Evolutionary conservation across 202 grass and related monocot genomes (phyloP).

Genomic region (Carex arenaria): DNA sequence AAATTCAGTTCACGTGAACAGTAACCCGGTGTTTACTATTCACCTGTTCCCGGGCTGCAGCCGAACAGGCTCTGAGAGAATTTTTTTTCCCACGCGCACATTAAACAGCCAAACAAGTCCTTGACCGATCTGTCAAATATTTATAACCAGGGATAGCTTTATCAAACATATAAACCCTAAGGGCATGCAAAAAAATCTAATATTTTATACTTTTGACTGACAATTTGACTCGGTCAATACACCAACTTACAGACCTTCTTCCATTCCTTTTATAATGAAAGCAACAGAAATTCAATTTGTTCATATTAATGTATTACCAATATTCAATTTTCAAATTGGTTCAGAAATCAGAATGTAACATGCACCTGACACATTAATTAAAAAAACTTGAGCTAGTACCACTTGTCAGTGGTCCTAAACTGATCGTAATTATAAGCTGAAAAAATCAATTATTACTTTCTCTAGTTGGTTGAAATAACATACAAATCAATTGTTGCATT

Average conservation of each 20-base stretch:
- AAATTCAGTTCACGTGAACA: too few relatives aligned
- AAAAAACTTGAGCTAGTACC: neutral
- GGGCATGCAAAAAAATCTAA: too few relatives aligned
- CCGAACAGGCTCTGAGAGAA: too few relatives aligned
- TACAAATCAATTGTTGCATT: neutral
- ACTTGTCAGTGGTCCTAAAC: slow-evolving; percentile 17
- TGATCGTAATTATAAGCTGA: neutral
- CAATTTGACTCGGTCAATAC: neutral
- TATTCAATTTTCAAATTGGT: neutral
- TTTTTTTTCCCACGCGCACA: too few relatives aligned
- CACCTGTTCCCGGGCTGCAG: too few relatives aligned
- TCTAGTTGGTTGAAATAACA: slow-evolving; percentile 5
- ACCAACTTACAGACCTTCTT: neutral
- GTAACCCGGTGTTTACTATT: too few relatives aligned
- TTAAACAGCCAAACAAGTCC: too few relatives aligned
- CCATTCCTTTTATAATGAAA: neutral
- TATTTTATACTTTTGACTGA: neutral
- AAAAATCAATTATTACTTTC: neutral
- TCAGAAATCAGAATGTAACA: slow-evolving; percentile 10
- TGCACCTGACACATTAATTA: slow-evolving; percentile 12
- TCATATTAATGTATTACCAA: neutral
- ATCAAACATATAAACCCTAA: too few relatives aligned
- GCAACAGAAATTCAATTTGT: neutral
- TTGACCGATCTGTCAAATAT: too few relatives aligned
- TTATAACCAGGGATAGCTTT: too few relatives aligned